Conservation (phyloP, 2,329 filamentous ascomycete genomes). For the Colletotrichum siamense region DNA sequence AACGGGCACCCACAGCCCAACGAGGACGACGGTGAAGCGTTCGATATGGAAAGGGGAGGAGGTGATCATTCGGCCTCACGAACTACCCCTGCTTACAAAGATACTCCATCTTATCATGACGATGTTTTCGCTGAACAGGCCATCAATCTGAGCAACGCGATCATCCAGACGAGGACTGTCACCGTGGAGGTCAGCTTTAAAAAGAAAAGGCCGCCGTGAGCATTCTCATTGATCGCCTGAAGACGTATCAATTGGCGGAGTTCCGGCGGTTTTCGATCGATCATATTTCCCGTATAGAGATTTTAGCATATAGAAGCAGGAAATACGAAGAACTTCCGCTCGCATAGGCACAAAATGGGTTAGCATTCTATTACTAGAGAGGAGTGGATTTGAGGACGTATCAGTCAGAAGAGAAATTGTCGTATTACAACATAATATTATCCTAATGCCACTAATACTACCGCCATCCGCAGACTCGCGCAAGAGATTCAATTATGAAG, state of each 20-base stretch:
- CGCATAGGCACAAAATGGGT: fast-evolving
- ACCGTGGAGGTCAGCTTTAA: not conserved
- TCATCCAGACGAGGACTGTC: constrained; percentile 4
- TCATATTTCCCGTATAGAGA: not conserved
- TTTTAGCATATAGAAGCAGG: not conserved
- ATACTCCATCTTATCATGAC: not conserved
- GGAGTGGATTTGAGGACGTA: not conserved
- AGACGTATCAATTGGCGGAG: not conserved
- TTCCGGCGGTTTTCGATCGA: not conserved
- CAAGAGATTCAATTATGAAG: not conserved
- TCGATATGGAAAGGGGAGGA: not conserved
- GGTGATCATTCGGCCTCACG: not conserved
- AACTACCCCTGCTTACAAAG: not conserved
- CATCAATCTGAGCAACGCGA: not conserved
- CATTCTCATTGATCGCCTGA: not conserved
- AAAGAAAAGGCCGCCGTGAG: not conserved
- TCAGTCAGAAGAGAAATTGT: not conserved
- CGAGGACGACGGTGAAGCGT: not conserved
- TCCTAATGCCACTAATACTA: not conserved
- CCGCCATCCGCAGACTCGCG: too few species aligned
- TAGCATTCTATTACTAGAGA: not conserved
- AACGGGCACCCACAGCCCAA: not conserved
- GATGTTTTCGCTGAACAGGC: not conserved
- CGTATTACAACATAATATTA: not conserved
- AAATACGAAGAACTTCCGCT: not conserved